A percentile compares a stretch with the other conserved stretches of the same genome.
phyloP scores from a whole-genome alignment of 2,329 filamentous ascomycete species.

The Biscogniauxia mediterranea region DNA sequence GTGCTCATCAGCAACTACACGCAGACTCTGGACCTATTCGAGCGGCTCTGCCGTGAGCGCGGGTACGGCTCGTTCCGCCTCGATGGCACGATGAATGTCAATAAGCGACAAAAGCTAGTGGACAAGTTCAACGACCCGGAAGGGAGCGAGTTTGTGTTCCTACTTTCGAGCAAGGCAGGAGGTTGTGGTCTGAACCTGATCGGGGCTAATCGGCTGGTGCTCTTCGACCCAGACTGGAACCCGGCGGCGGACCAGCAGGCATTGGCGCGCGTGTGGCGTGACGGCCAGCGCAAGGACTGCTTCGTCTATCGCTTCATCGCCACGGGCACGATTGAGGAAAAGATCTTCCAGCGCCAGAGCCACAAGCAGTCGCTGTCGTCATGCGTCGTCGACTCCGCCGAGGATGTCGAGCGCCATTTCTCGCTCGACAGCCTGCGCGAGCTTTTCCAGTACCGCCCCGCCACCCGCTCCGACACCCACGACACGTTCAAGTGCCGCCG shows the following conservation, averaged over 20 bases:
- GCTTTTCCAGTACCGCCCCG: constrained; percentile 85
- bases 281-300: constrained; percentile 98
- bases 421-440: constrained; percentile 87
- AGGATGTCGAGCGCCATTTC: constrained; percentile 97
- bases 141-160: constrained; percentile 86
- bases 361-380: constrained; percentile 97
- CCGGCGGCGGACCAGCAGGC: constrained; percentile 97
- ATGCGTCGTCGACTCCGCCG: constrained; percentile 92
- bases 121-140: constrained; percentile 97
- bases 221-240: constrained; percentile 98
- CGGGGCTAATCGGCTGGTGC: constrained; percentile 75
- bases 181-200: constrained; percentile 87
- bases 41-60: constrained; percentile 80
- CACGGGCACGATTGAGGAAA: constrained; percentile 96
- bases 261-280: constrained; percentile 94
- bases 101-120: constrained; percentile 93
- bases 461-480: constrained; percentile 89
- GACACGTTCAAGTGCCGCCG: constrained; percentile 99
- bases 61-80: constrained; percentile 84
- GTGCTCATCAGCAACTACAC: constrained; percentile 99
- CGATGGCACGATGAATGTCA: constrained; percentile 97
- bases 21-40: constrained; percentile 91
- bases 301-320: constrained; percentile 99
- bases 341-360: constrained; percentile 97
- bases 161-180: constrained; percentile 95